Evolutionary conservation across 768 basidiomycete species (phyloP).

Genomic region (Tulasnella sp.): DNA sequence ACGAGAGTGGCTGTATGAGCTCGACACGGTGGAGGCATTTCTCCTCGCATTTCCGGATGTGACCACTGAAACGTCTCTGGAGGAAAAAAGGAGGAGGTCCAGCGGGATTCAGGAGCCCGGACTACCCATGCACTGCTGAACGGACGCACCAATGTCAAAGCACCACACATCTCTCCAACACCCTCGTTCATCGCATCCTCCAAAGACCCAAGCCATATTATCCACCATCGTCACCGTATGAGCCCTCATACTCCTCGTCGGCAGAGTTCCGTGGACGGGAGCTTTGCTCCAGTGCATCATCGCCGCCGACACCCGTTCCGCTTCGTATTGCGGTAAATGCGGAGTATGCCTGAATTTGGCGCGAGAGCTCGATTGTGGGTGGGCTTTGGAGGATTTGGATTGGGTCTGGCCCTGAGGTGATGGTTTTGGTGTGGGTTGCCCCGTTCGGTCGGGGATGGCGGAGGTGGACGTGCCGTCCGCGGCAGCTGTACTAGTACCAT

Average conservation of each 20-base stretch:
- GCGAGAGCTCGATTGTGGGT: not conserved
- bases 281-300: conserved; percentile 82
- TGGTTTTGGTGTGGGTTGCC: conserved; percentile 13
- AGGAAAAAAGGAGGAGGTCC: not conserved
- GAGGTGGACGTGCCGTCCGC: not conserved
- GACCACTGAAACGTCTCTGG: conserved; percentile 90
- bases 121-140: too few relatives aligned
- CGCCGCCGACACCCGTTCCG: conserved; percentile 55
- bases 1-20: conserved; percentile 84
- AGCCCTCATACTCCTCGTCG: conserved; percentile 63
- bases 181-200: conserved; percentile 77
- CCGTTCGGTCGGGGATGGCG: not conserved
- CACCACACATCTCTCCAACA: conserved; percentile 70
- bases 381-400: not conserved
- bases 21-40: conserved; percentile 70
- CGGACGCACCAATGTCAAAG: conserved; percentile 65
- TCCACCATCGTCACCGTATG: conserved; percentile 82
- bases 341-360: conserved; percentile 21
- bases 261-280: conserved; percentile 64
- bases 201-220: conserved; percentile 75
- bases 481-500: not conserved
- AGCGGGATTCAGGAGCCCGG: not conserved
- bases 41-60: conserved; percentile 67
- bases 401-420: not conserved
- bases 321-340: conserved; percentile 23